These are phyloP conservation scores for Macrophomina tecta DNA, from an alignment of 2,329 filamentous ascomycete species.

Conservation along the genomic window DNA sequence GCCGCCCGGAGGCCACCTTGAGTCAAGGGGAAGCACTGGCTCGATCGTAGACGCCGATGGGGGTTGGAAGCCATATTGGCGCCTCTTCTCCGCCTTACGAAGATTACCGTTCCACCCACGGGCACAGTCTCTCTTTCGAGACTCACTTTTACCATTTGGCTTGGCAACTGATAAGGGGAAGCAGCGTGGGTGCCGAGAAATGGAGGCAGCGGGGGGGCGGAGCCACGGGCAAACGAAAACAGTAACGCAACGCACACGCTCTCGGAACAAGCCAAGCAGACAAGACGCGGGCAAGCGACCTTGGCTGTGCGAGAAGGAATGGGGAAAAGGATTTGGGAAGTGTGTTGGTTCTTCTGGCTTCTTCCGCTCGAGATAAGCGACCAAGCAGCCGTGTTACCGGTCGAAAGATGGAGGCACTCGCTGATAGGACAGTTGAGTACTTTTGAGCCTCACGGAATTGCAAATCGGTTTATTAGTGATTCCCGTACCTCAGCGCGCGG, in stretches of 20 bases:
- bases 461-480: neutral
- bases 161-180: conserved; percentile 21
- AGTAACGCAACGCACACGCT: neutral
- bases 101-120: neutral
- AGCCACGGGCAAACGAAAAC: neutral
- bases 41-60: neutral
- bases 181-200: neutral
- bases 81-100: neutral
- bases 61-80: neutral
- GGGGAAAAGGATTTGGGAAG: neutral
- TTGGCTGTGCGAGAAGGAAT: conserved; percentile 7
- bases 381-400: neutral
- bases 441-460: neutral
- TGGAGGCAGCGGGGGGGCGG: neutral
- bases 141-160: neutral
- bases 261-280: conserved; percentile 18
- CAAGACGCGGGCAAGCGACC: conserved; percentile 16
- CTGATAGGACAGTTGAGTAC: neutral
- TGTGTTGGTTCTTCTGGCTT: conserved; percentile 2
- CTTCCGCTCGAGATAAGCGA: neutral
- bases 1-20: neutral
- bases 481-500: neutral
- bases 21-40: neutral
- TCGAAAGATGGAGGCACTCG: no score
- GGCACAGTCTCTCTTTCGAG: neutral